These are phyloP conservation scores for Beauveria scarabaeidicola DNA, from an alignment of 2,329 filamentous ascomycete genomes.

Conservation along the genomic window DNA sequence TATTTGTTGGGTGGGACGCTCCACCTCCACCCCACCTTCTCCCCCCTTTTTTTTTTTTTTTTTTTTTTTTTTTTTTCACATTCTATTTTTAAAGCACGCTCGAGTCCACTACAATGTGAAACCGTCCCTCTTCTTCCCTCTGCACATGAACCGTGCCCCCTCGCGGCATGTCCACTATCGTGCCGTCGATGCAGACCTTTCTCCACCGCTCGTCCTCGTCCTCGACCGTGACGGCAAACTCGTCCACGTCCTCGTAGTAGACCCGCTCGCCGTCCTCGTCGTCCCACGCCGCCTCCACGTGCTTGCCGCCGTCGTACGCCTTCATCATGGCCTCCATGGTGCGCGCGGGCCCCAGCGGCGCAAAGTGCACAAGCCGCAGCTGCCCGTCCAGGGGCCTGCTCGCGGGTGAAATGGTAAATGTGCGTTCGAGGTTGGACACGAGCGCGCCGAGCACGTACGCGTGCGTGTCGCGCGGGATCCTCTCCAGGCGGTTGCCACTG, in stretches of 20 bases:
- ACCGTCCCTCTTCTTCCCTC: conserved; percentile 33
- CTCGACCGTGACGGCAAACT: conserved; percentile 55
- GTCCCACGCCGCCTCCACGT: conserved; percentile 42
- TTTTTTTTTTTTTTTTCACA: too few species aligned
- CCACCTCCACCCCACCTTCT: too few species aligned
- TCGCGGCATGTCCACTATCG: conserved; percentile 64
- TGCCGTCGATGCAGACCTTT: conserved; percentile 85
- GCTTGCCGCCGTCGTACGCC: conserved; percentile 50
- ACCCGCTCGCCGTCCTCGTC: conserved; percentile 45
- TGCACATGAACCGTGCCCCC: conserved; percentile 63
- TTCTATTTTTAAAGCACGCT: background rate
- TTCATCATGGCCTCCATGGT: conserved; percentile 70
- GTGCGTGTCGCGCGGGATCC: conserved; percentile 41
- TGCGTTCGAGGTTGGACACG: conserved; percentile 73
- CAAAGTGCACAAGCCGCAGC: conserved; percentile 68
- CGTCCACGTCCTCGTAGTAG: conserved; percentile 62
- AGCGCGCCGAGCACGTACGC: conserved; percentile 70
- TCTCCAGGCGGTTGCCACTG: conserved; percentile 12
- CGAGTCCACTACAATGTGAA: conserved; percentile 37
- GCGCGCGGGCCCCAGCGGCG: conserved; percentile 51
- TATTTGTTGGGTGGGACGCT: too few species aligned
- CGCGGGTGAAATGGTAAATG: conserved; percentile 71
- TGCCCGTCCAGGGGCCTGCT: conserved; percentile 62
- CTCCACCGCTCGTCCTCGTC: conserved; percentile 70
- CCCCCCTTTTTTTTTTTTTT: too few species aligned